phyloP scores from a whole-genome alignment of 495 filamentous ascomycete species.

The Aspergillus nanangensis region DNA sequence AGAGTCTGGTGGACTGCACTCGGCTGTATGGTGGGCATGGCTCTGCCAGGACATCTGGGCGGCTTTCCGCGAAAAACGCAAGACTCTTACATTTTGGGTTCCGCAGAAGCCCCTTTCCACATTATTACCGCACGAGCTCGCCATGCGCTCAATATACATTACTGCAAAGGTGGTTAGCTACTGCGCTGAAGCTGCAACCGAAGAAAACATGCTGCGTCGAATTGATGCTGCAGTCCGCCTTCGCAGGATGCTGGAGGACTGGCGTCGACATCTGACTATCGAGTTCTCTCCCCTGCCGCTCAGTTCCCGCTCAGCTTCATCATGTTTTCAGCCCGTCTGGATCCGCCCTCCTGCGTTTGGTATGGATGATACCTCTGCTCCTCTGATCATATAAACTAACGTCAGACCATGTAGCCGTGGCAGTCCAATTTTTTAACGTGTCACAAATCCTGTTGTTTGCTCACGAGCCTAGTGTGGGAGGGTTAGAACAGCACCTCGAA shows the following conservation, averaged over 20 bases:
- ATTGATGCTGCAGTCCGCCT: constrained; percentile 11
- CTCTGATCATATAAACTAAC: too few species aligned
- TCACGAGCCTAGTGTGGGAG: constrained; percentile 18
- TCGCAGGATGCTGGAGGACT: constrained; percentile 18
- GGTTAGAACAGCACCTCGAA: constrained; percentile 10
- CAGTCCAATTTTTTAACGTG: constrained; percentile 17
- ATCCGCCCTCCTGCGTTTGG: constrained; percentile 20
- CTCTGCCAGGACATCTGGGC: constrained; percentile 26
- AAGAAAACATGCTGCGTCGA: too few species aligned
- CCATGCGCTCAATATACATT: constrained; percentile 10
- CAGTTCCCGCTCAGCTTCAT: background rate
- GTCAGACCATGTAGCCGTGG: constrained; percentile 15
- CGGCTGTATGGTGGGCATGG: constrained; percentile 28
- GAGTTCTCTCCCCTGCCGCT: constrained; percentile 21
- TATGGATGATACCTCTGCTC: too few species aligned
- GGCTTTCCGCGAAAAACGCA: constrained; percentile 23
- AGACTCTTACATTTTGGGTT: constrained; percentile 18
- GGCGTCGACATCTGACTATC: constrained; percentile 18
- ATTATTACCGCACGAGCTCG: constrained; percentile 6
- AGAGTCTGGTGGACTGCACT: constrained; percentile 21
- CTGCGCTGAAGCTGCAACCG: constrained; percentile 8
- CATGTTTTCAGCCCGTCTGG: constrained; percentile 13
- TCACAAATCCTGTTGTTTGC: constrained; percentile 16
- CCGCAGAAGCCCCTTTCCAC: constrained; percentile 17
- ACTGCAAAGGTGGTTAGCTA: constrained; percentile 15